Evolutionary conservation across 2,329 filamentous ascomycete species (phyloP), one percentile per base, ranked within the genome.

Genomic region (Sarocladium oryzae): DNA sequence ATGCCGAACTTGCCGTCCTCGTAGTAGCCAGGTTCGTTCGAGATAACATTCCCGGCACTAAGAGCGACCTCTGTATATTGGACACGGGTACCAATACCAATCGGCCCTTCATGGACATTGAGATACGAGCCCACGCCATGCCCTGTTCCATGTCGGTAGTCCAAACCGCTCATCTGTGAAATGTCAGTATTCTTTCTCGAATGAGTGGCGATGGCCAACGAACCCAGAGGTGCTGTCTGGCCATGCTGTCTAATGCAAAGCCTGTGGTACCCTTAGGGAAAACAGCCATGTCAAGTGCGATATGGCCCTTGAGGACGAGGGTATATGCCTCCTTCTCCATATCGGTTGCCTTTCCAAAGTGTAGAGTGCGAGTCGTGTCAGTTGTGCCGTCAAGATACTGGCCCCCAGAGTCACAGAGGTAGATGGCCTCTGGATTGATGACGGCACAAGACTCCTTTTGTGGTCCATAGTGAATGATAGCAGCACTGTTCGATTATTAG

Each of bases 211-310:
- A 3, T n/a, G n/a, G n/a, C n/a, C 11, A 35, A 59, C 75, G 64
- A 72, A 88, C 86, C 93, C 93, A 99, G 54, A 99, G 77, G 62
- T 88, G 88, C 61, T 99, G 93, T 52, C 93, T 84, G 13, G 93
- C 93, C 50, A 97, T 73, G 6, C 82, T 80, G 67, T 99, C 93
- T 30, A 99, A 76, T 4, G 92, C 90, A 68, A 91, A 97, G 1
- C 93, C 93, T 11, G 86, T 96, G 0, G 92, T 96, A 24, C 92
- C 91, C 68, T 96, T 97, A 2, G 93, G 93, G 63, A 97, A 99
- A 5, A 95, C 76, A 10, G 87, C 87, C 54, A 82, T 79, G 60
- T 96, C 92, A 4, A 99, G 76, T 15, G 86, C 87, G 60, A 99
- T 96, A 59, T 96, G 84, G 6, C 93, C 93, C 70, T 97, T 97